Evolutionary conservation across 1,284 basidiomycete species (phyloP).

Genomic region (Cryptococcus wingfieldii): DNA sequence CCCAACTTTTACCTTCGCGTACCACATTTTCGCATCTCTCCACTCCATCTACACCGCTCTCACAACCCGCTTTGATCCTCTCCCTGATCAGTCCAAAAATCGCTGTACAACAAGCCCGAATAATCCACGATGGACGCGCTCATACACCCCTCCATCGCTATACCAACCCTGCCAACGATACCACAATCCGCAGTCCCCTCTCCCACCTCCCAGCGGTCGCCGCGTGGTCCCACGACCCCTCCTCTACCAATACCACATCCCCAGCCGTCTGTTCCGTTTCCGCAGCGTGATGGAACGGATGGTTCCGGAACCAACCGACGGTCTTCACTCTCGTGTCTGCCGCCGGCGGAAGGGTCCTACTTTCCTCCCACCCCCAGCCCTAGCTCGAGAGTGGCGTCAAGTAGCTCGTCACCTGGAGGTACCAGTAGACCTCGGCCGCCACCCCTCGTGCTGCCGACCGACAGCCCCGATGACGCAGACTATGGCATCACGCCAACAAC

Average conservation of each 20-base stretch:
- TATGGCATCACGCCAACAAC: too few relatives aligned
- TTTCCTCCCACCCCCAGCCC: constrained; percentile 11
- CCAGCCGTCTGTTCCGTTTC: neutral
- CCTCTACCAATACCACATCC: neutral
- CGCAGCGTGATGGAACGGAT: neutral
- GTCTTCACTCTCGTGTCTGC: constrained; percentile 11
- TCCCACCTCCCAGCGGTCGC: constrained; percentile 16
- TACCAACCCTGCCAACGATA: constrained; percentile 15
- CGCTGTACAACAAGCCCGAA: neutral
- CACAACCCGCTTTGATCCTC: too few relatives aligned
- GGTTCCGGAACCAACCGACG: constrained; percentile 5
- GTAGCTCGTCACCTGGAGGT: constrained; percentile 14
- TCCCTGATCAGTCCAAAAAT: too few relatives aligned
- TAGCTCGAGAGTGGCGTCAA: constrained; percentile 10
- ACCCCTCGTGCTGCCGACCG: too few relatives aligned
- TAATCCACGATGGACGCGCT: constrained; percentile 6
- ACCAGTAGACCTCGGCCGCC: neutral
- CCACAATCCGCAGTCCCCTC: constrained; percentile 27
- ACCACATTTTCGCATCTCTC: too few relatives aligned
- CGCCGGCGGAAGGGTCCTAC: constrained; percentile 22
- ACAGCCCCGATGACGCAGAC: too few relatives aligned
- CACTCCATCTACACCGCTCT: too few relatives aligned
- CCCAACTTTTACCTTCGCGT: too few relatives aligned
- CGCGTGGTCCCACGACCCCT: neutral
- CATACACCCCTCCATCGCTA: constrained; percentile 10